Evolutionary conservation across 805 yeast genomes (phyloP).

Genomic region (Hemisphaericaspora nanyangensis): DNA sequence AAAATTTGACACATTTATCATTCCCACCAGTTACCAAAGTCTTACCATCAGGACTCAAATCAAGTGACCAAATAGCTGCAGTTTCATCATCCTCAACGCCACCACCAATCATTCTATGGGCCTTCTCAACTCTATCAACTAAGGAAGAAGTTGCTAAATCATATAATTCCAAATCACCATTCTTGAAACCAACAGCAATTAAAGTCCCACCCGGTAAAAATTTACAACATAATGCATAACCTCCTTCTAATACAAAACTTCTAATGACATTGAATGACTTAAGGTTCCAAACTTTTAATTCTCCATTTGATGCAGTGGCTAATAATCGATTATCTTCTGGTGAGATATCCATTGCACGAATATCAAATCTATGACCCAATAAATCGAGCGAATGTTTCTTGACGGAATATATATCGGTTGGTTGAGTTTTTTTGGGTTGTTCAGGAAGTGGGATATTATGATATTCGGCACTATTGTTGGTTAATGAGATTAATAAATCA

Average conservation of each 20-base stretch:
- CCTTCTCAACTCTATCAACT: constrained; percentile 62
- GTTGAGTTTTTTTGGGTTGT: constrained; percentile 44
- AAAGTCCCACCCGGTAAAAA: constrained; percentile 91
- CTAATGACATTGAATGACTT: constrained; percentile 72
- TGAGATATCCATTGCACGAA: constrained; percentile 78
- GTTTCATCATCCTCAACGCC: constrained; percentile 40
- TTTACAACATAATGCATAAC: constrained; percentile 75
- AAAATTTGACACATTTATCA: constrained; percentile 83
- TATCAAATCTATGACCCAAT: constrained; percentile 86
- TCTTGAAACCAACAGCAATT: constrained; percentile 82
- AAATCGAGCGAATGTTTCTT: constrained; percentile 61
- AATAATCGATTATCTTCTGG: constrained; percentile 79
- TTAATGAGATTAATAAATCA: constrained; percentile 61
- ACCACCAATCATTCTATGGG: constrained; percentile 49
- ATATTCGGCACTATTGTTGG: constrained; percentile 73
- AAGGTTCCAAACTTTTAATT: constrained; percentile 84
- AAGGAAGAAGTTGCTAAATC: constrained; percentile 82
- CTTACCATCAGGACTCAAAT: constrained; percentile 81
- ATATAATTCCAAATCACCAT: constrained; percentile 78
- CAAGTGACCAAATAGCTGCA: constrained; percentile 84
- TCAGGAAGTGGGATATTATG: constrained; percentile 58
- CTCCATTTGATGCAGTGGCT: constrained; percentile 89
- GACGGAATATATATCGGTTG: constrained; percentile 39
- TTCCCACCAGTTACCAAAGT: constrained; percentile 89
- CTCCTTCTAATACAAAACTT: constrained; percentile 69